Evolutionary conservation across 768 basidiomycete genomes (phyloP), one percentile per base, ranked within the genome.

Genomic region (Leccinum pellstonianum): DNA sequence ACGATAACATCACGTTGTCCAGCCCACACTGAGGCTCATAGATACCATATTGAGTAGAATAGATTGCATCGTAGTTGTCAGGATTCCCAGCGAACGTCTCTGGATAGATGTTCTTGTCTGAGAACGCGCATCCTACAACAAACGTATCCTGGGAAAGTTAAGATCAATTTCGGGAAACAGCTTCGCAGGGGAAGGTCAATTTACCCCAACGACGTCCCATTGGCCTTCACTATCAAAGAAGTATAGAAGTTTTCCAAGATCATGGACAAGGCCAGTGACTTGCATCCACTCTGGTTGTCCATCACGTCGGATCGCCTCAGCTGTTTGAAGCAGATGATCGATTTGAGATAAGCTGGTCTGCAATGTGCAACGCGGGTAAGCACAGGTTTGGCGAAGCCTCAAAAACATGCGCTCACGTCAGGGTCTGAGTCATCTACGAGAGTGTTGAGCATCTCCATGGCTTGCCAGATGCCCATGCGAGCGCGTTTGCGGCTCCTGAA

Each of bases 241-340:
- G 71, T 86, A 84, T 14, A 95, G 75, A 5, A 96, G 81, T 72
- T 96, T 96, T 56, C 94, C 94, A 51, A 95, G 83, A 73, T 95
- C 93, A 67, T 95, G 93, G 43, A 94, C 81, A 19, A 95, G 82
- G 3, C 93, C 93, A 31, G 90, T 84, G 57, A 93, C 83, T 77
- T 93, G 91, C 91, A 93, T 93, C 91, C 91, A 93, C 62, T 94
- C 91, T 0, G 91, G 92, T 69, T 91, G 91, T 0, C 90, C 91
- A 62, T 93, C 92, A 23, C 83, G 79, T 49, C 92, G 82, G 63
- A 94, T 93, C 11, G 92, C 91, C 67, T 94, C 92, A n/a, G 92
- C 92, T 0, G 92, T 94, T 69, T 95, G 94, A 1, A 95, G 80
- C 3, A 95, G 80, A 70, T 96, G 94, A 66, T 94, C 91, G 33